A percentile compares a stretch with the other conserved stretches of the same genome.
These are phyloP conservation scores for Tulasnella sp. DNA, from an alignment of 768 basidiomycete genomes.

Conservation along the genomic window DNA sequence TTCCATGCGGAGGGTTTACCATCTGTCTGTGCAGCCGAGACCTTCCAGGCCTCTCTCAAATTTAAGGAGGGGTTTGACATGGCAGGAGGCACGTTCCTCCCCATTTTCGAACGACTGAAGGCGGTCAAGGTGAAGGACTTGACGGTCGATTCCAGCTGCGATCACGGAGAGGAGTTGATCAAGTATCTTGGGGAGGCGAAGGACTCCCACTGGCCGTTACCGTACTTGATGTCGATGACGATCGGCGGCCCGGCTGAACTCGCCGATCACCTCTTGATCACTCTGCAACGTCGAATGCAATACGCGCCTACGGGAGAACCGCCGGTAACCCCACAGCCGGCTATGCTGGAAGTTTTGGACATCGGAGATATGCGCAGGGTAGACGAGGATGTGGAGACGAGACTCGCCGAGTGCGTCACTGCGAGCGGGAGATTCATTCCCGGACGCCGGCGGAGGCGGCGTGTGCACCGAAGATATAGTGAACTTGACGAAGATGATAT, in stretches of 20 bases:
- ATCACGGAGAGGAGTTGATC: background rate
- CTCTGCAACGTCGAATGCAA: background rate
- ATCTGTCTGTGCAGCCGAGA: background rate
- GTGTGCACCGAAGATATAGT: too few relatives aligned
- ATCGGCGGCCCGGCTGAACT: background rate
- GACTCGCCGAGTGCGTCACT: background rate
- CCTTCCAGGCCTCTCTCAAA: background rate
- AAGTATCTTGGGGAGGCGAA: background rate
- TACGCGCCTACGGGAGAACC: background rate
- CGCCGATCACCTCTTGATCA: background rate
- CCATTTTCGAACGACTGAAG: background rate
- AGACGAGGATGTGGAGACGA: background rate
- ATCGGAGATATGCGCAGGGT: background rate
- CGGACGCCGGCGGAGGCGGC: too few relatives aligned
- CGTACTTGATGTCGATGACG: background rate
- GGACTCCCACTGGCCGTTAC: background rate
- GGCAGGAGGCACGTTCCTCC: background rate
- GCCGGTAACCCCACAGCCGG: background rate
- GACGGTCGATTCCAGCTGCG: background rate
- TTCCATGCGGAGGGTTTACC: background rate
- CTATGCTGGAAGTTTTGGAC: background rate
- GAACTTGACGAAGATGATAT: too few relatives aligned
- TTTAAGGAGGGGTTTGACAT: background rate
- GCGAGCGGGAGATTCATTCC: background rate
- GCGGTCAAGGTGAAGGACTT: background rate